Percentiles rank a stretch among this genome's conserved stretches.
phyloP scores from a whole-genome alignment of 1,284 basidiomycete species.

The Trichosporon faecale region DNA sequence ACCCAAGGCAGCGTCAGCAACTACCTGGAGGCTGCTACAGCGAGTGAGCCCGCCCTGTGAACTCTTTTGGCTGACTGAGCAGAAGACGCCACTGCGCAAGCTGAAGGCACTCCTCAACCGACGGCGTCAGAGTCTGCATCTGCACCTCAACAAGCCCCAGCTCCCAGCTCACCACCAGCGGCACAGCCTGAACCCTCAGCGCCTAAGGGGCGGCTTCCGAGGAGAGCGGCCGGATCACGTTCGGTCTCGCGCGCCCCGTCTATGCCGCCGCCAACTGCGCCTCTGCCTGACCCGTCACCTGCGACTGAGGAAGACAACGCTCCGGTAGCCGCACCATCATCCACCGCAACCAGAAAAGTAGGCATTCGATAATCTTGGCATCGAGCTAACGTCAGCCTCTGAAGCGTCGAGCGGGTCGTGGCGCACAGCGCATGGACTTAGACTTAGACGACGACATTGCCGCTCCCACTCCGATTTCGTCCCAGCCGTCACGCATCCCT shows the following conservation, averaged over 20 bases:
- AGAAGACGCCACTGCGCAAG: not conserved
- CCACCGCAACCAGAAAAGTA: slow-evolving; percentile 12
- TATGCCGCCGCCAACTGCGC: slow-evolving; percentile 3
- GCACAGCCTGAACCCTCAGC: not conserved
- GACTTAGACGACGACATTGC: slow-evolving; percentile 22
- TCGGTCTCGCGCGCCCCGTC: not conserved
- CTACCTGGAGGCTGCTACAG: not conserved
- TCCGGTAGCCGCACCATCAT: not conserved
- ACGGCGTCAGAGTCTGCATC: not conserved
- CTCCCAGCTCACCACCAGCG: not conserved
- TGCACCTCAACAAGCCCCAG: not conserved
- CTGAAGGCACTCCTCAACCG: not conserved
- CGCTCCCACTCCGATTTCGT: not conserved
- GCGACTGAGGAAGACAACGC: not conserved
- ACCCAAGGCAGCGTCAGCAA: slow-evolving; percentile 10
- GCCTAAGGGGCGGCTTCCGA: not conserved
- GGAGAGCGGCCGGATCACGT: not conserved
- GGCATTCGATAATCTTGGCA: not conserved
- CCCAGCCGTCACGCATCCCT: slow-evolving; percentile 11
- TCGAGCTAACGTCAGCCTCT: slow-evolving; percentile 23
- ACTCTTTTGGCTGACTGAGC: not conserved
- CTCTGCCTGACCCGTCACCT: not conserved
- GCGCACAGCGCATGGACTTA: slow-evolving; percentile 22
- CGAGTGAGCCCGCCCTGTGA: not conserved
- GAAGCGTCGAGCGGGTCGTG: slow-evolving; percentile 32